Percentiles rank a stretch among this genome's conserved stretches.
These are phyloP conservation scores for Sanghuangporus weigelae DNA, from an alignment of 1,284 basidiomycete species.

Conservation along the genomic window DNA sequence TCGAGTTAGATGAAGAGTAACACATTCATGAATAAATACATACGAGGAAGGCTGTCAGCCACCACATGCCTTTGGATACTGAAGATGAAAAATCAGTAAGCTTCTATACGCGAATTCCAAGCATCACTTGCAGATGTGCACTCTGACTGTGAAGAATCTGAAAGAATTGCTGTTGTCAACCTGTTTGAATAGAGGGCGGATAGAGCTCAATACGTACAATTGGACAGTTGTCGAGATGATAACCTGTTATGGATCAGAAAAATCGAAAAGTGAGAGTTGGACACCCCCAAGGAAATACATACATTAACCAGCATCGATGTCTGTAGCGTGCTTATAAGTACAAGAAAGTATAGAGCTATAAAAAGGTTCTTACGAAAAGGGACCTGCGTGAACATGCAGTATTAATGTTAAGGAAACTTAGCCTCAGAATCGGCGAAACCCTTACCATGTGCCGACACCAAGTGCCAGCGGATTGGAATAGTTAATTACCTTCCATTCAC, in stretches of 20 bases:
- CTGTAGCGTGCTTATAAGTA: not conserved
- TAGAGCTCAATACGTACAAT: not conserved
- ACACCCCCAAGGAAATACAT: not conserved
- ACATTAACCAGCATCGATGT: slow-evolving; percentile 11
- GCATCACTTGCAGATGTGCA: slow-evolving; percentile 6
- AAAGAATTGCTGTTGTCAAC: not conserved
- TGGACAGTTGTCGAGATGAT: slow-evolving; percentile 11
- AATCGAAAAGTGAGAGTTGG: not conserved
- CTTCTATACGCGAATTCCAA: not conserved
- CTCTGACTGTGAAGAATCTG: slow-evolving; percentile 12
- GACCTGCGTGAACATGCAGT: not conserved
- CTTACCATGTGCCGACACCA: slow-evolving; percentile 5
- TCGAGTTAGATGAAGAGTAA: not conserved
- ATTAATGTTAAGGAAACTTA: not conserved
- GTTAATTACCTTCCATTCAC: not conserved
- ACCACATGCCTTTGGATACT: slow-evolving; percentile 9
- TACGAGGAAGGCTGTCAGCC: slow-evolving; percentile 14
- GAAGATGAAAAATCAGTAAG: not conserved
- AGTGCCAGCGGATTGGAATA: slow-evolving; percentile 9
- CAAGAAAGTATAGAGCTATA: not conserved
- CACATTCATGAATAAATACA: not conserved
- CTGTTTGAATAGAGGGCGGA: not conserved
- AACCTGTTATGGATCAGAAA: not conserved
- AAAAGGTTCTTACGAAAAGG: slow-evolving; percentile 4
- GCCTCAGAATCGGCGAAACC: not conserved